Base-by-base conservation (phyloP, 1,284 basidiomycete genomes). In the Thelephora terrestris region DNA sequence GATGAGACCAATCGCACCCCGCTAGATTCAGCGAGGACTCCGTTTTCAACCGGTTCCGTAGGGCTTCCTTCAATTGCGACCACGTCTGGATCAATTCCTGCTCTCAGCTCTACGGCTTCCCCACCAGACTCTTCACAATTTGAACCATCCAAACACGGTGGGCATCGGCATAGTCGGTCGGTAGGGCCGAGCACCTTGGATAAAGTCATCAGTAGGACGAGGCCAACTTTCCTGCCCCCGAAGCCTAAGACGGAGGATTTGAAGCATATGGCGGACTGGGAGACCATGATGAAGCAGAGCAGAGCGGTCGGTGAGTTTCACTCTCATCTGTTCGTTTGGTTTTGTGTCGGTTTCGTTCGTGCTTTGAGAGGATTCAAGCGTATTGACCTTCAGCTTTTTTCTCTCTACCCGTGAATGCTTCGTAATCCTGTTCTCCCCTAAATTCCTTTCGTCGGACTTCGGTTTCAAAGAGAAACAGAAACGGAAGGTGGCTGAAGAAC, bases 221-320 rank as follows among this genome's bases (percentile, higher is more conserved):
- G 92, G 21, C 91, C 90, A 17, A 69, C 76, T 5, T 87, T 84
- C 62, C 70, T 96, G 7, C 93, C 92, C 17, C 92, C 92, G 7
- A 96, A 96, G 63, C 69, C 71, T 47, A 79, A 78, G 49, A 63
- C 75, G 45, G 93, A 96, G 64, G 92, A 96, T 61, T 68, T 75
- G 49, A 86, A 81, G 54, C 92, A 97, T 66, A 71, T 91, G 60
- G 80, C 84, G 24, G 87, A 88, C 59, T 97, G 92, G 90, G 81
- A 91, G 60, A 67, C 74, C 38, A 95, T 97, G 90, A 97, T 97
- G 93, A 80, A 79, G 58, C 75, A 69, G 45, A 88, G 85, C 65
- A 76, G 81, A 48, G 62, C 62, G n/a, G 75, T 79, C 57, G 85
- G 88, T 89, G 55, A 61, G 75, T 65, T n/a, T 43, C 47, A 42